phyloP scores from a whole-genome alignment of 345 rosid genomes.

The Angophora floribunda region DNA sequence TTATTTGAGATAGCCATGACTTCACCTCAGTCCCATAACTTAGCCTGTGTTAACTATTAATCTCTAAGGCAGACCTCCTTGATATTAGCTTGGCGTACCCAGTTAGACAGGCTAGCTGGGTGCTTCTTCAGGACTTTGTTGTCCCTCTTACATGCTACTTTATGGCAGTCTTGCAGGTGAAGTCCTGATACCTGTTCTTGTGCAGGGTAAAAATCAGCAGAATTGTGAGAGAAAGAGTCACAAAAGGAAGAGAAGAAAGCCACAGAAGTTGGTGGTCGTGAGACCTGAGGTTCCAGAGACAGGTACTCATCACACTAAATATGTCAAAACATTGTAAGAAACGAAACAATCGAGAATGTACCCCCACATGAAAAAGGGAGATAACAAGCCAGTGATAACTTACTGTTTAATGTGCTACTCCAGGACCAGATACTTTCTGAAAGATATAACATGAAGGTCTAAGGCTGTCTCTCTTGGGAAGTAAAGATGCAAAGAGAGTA shows the following conservation, averaged over 20 bases:
- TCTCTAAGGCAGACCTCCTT: not conserved
- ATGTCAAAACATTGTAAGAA: not conserved
- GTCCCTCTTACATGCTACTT: not conserved
- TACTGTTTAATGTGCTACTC: not conserved
- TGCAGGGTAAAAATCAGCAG: not conserved
- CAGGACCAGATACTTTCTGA: not conserved
- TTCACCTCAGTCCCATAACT: not conserved
- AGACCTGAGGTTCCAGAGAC: not conserved
- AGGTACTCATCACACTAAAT: not conserved
- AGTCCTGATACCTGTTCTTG: not conserved
- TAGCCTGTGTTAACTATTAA: not conserved
- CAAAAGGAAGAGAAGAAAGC: not conserved
- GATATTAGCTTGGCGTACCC: not conserved
- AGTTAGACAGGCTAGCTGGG: not conserved
- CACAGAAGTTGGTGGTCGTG: not conserved
- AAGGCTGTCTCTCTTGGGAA: not conserved
- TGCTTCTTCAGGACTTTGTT: not conserved
- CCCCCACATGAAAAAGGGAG: not conserved
- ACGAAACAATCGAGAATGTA: not conserved
- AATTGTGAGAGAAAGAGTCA: not conserved
- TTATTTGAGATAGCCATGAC: not conserved
- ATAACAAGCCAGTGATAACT: not conserved
- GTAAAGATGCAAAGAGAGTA: not conserved
- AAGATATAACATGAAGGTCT: not conserved
- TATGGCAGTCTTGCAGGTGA: not conserved